Evolutionary conservation across 1,284 basidiomycete species (phyloP).

Genomic region (Microbotryum intermedium): DNA sequence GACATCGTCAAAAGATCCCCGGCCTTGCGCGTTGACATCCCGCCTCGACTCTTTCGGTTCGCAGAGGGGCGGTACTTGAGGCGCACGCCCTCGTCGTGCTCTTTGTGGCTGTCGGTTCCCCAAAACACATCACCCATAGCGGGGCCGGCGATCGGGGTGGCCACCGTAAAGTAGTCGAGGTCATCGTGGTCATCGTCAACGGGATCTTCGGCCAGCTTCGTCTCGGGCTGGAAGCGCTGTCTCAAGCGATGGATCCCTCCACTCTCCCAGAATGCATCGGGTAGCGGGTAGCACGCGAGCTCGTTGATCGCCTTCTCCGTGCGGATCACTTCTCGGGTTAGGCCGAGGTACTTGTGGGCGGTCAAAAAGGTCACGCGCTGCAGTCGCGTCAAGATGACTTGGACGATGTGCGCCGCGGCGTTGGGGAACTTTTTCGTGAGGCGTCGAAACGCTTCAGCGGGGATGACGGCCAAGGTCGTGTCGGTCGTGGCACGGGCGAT

Average conservation of each 20-base stretch:
- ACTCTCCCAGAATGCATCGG: conserved; percentile 83
- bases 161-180: conserved; percentile 37
- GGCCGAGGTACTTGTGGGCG: conserved; percentile 89
- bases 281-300: conserved; percentile 89
- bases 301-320: conserved; percentile 96
- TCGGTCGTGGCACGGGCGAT: conserved; percentile 87
- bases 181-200: conserved; percentile 29
- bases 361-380: conserved; percentile 90
- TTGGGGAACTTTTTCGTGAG: conserved; percentile 91
- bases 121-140: conserved; percentile 34
- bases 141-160: conserved; percentile 33
- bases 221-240: conserved; percentile 53
- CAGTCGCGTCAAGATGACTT: conserved; percentile 92
- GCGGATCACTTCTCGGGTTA: conserved; percentile 89
- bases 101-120: conserved; percentile 5
- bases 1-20: conserved; percentile 28
- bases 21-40: conserved; percentile 15
- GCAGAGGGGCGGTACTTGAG: conserved; percentile 27
- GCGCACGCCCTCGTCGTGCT: conserved; percentile 14
- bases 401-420: conserved; percentile 93
- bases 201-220: conserved; percentile 14
- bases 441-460: conserved; percentile 88
- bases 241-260: conserved; percentile 82
- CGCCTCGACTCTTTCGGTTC: conserved; percentile 26
- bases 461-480: conserved; percentile 95